Percentiles rank a stretch among this genome's conserved stretches.
These are phyloP conservation scores for Daldinia grandis DNA, from an alignment of 495 filamentous ascomycete genomes.

Conservation along the genomic window DNA sequence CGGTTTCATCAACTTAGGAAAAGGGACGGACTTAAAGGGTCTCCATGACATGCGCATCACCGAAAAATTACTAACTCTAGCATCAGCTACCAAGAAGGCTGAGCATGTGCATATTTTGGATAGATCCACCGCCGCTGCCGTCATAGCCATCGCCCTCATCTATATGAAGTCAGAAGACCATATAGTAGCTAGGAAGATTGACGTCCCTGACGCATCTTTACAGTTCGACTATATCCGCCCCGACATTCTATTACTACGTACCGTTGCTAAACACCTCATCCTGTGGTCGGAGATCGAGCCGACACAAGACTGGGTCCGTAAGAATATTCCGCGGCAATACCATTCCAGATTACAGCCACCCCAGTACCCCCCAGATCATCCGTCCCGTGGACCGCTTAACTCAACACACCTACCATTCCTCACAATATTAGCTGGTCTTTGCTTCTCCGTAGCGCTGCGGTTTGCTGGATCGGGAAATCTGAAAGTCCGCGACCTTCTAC, in stretches of 20 bases:
- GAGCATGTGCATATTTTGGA: conserved; percentile 91
- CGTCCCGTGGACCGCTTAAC: conserved; percentile 39
- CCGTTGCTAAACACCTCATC: conserved; percentile 89
- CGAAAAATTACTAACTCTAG: conserved; percentile 83
- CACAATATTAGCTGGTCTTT: conserved; percentile 89
- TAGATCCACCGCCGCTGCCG: conserved; percentile 88
- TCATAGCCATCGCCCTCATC: conserved; percentile 88
- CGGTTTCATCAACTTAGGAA: conserved; percentile 93
- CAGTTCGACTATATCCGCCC: conserved; percentile 96
- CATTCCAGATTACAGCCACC: conserved; percentile 52
- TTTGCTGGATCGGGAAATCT: conserved; percentile 83
- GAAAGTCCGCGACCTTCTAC: conserved; percentile 77
- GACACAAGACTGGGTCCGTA: conserved; percentile 74
- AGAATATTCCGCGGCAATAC: conserved; percentile 75
- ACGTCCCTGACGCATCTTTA: conserved; percentile 85
- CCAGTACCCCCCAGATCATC: conserved; percentile 15
- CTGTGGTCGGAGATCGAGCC: conserved; percentile 87
- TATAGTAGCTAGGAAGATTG: conserved; percentile 88
- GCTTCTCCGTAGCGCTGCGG: conserved; percentile 82
- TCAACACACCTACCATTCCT: conserved; percentile 77
- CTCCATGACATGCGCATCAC: conserved; percentile 94
- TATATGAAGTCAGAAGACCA: conserved; percentile 97
- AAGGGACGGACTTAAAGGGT: conserved; percentile 85
- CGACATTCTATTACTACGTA: conserved; percentile 89
- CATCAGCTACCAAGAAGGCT: conserved; percentile 86